phyloP scores from a whole-genome alignment of 441 rosid genomes.

The Populus hybrid region DNA sequence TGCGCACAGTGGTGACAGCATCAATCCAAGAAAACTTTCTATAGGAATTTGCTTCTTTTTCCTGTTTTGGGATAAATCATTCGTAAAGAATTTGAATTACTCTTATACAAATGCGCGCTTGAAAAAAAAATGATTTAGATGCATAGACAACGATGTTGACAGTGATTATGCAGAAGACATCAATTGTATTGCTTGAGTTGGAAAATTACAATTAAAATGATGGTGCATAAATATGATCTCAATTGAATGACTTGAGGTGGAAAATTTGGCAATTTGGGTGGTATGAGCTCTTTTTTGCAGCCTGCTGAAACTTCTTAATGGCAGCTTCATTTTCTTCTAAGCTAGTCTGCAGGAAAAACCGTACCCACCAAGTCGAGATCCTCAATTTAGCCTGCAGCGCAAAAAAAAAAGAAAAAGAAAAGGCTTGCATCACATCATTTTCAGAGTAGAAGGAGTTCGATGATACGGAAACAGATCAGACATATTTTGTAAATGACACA shows the following conservation, averaged over 20 bases:
- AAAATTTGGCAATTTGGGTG: constrained; percentile 52
- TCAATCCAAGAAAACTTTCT: not conserved
- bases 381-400: constrained; percentile 53
- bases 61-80: not conserved
- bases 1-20: not conserved
- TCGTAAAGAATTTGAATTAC: constrained; percentile 4
- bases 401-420: not conserved
- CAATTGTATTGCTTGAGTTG: constrained; percentile 47
- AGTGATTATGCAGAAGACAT: constrained; percentile 10
- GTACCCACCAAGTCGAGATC: constrained; percentile 54
- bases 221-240: constrained; percentile 8
- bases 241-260: constrained; percentile 51
- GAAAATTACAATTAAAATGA: constrained; percentile 24
- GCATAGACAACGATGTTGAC: not conserved
- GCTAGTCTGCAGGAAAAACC: constrained; percentile 43
- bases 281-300: constrained; percentile 35
- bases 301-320: constrained; percentile 47
- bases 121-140: not conserved
- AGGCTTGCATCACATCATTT: not conserved
- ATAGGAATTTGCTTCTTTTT: not conserved
- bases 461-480: not conserved
- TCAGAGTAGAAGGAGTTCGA: not conserved
- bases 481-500: not conserved
- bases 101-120: not conserved
- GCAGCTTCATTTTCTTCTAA: constrained; percentile 55